phyloP scores from a whole-genome alignment of 106 monocot genomes.

The Platanthera guangdongensis region DNA sequence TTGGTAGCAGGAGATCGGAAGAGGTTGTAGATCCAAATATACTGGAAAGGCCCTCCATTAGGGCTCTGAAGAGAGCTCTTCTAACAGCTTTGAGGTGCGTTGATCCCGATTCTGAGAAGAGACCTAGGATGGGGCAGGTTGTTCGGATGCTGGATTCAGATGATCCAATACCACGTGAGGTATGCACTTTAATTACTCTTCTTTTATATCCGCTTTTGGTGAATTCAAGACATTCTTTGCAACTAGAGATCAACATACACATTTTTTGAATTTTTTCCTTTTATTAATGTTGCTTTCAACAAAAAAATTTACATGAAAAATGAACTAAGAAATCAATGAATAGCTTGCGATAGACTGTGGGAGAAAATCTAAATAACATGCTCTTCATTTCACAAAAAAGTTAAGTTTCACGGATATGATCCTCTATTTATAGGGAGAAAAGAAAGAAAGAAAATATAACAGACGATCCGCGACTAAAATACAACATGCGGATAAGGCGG shows the following conservation, averaged over 20 bases:
- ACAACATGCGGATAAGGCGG: too few species aligned
- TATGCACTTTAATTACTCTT: slow-evolving; percentile 4
- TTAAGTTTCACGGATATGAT: too few species aligned
- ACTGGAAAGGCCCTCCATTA: slow-evolving; percentile 29
- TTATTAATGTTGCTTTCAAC: neutral
- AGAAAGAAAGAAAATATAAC: too few species aligned
- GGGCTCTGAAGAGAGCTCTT: slow-evolving; percentile 42
- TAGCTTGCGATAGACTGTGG: neutral
- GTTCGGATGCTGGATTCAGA: slow-evolving; percentile 41
- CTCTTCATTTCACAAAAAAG: too few species aligned
- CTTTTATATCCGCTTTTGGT: neutral
- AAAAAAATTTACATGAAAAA: neutral
- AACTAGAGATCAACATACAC: neutral
- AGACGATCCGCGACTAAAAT: too few species aligned
- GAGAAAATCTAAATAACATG: too few species aligned
- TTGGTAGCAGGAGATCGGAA: slow-evolving; percentile 41
- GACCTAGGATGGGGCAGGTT: slow-evolving; percentile 42
- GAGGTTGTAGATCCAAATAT: slow-evolving; percentile 42
- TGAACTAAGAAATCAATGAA: neutral
- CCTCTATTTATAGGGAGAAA: too few species aligned
- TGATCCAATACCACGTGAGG: slow-evolving; percentile 30
- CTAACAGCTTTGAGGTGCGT: slow-evolving; percentile 39
- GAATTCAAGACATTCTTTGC: neutral
- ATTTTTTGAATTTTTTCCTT: too few species aligned
- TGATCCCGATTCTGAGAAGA: slow-evolving; percentile 45